Evolutionary conservation across 306 rosid species (phyloP).

Genomic region (Cucurbita maxima): DNA sequence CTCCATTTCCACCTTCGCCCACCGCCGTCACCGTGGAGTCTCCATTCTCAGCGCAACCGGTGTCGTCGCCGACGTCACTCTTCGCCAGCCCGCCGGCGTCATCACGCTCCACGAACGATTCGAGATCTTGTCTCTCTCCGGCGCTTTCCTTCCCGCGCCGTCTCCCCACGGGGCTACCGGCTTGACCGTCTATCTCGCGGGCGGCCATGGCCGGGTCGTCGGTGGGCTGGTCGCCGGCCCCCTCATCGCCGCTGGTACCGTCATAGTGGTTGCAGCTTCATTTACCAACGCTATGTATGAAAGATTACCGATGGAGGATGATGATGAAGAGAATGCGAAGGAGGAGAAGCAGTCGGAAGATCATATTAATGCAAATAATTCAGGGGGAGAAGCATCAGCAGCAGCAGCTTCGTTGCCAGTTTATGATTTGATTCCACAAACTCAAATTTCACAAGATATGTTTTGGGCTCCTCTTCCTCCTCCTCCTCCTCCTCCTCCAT

Average conservation of each 20-base stretch:
- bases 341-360: not conserved
- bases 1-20: conserved; percentile 46
- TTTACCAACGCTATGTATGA: conserved; percentile 69
- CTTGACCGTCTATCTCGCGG: conserved; percentile 46
- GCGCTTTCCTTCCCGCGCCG: conserved; percentile 69
- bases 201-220: conserved; percentile 66
- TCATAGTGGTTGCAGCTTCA: conserved; percentile 62
- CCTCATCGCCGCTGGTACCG: conserved; percentile 58
- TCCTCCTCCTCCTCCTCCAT: conserved; percentile 33
- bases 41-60: conserved; percentile 71
- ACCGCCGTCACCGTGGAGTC: conserved; percentile 67
- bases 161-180: conserved; percentile 58
- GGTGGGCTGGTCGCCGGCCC: conserved; percentile 65
- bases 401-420: conserved; percentile 20
- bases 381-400: conserved; percentile 18
- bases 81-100: conserved; percentile 50
- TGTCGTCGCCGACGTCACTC: conserved; percentile 45
- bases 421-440: conserved; percentile 44
- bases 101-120: conserved; percentile 52
- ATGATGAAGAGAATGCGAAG: not conserved
- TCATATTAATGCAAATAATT: conserved; percentile 14
- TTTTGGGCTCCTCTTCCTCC: conserved; percentile 47
- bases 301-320: conserved; percentile 53
- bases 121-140: conserved; percentile 58
- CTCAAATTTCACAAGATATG: conserved; percentile 53